These are phyloP conservation scores for Purpureocillium lavendulum DNA, from an alignment of 2,329 filamentous ascomycete genomes.

Conservation along the genomic window DNA sequence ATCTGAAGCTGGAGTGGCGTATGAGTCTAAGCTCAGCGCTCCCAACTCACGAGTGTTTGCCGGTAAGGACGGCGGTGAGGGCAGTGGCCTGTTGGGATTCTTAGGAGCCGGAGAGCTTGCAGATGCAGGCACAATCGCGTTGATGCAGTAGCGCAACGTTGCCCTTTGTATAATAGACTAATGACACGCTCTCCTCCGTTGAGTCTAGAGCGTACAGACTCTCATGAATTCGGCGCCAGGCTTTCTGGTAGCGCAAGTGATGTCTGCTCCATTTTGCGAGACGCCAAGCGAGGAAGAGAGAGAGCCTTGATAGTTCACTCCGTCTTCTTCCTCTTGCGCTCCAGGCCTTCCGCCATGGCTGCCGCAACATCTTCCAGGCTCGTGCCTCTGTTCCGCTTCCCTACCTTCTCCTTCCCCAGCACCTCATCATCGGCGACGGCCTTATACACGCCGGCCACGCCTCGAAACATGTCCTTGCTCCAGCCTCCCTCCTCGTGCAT, in stretches of 20 bases:
- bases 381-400: slow-evolving; percentile 44
- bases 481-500: slow-evolving; percentile 60
- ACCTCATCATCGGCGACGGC: slow-evolving; percentile 53
- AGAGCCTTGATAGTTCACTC: too few relatives aligned
- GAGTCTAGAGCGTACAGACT: too few relatives aligned
- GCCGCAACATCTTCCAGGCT: slow-evolving; percentile 50
- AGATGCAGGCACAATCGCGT: slow-evolving; percentile 7
- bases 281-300: too few relatives aligned
- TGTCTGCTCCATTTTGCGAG: too few relatives aligned
- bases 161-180: too few relatives aligned
- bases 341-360: slow-evolving; percentile 37
- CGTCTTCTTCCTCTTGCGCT: slow-evolving; percentile 32
- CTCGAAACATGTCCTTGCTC: slow-evolving; percentile 43
- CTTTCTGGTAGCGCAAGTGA: too few relatives aligned
- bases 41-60: slow-evolving; percentile 23
- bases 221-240: too few relatives aligned
- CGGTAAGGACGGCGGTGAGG: not conserved
- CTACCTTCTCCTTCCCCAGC: slow-evolving; percentile 50
- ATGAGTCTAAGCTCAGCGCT: slow-evolving; percentile 23
- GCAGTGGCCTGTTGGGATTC: slow-evolving; percentile 1
- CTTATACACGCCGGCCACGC: slow-evolving; percentile 53
- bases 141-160: slow-evolving; percentile 3
- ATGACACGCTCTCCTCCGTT: too few relatives aligned
- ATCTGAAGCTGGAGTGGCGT: slow-evolving; percentile 3
- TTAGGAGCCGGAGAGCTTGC: slow-evolving; percentile 5